phyloP scores from a whole-genome alignment of 1,284 basidiomycete species.

The Fomitopsis palustris region DNA sequence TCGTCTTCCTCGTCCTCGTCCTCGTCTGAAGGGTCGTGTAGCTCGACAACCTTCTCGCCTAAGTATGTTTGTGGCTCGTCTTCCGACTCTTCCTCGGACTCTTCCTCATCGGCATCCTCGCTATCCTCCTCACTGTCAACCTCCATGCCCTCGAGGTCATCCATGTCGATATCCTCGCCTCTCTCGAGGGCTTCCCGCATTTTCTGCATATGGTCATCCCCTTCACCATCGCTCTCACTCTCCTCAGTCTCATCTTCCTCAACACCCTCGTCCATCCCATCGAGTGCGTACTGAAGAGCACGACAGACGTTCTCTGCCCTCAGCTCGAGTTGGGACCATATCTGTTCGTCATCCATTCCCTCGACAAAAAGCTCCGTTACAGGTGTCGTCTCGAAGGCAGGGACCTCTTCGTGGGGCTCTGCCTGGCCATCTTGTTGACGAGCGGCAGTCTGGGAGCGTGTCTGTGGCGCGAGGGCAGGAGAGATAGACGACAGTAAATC shows the following conservation, averaged over 20 bases:
- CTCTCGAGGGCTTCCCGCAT: conserved; percentile 22
- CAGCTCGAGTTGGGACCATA: conserved; percentile 93
- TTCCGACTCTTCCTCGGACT: conserved; percentile 28
- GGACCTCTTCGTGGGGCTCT: conserved; percentile 26
- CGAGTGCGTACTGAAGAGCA: conserved; percentile 56
- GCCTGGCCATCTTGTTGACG: conserved; percentile 40
- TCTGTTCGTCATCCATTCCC: conserved; percentile 85
- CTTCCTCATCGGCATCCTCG: conserved; percentile 36
- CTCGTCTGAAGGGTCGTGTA: conserved; percentile 28
- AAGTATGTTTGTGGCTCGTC: conserved; percentile 32
- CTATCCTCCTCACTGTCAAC: conserved; percentile 28
- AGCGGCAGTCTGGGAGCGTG: conserved; percentile 57
- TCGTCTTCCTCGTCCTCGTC: conserved; percentile 37
- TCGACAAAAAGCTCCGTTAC: conserved; percentile 73
- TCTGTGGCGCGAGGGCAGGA: conserved; percentile 60
- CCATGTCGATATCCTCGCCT: conserved; percentile 36
- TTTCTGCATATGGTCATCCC: conserved; percentile 24
- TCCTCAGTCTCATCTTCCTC: conserved; percentile 30
- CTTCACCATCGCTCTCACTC: conserved; percentile 27
- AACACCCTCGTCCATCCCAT: conserved; percentile 35
- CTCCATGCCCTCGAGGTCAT: conserved; percentile 30
- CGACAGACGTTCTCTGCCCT: conserved; percentile 64
- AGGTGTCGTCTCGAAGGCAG: conserved; percentile 65
- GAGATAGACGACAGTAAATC: conserved; percentile 67
- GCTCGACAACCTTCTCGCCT: conserved; percentile 30